Percentiles rank a stretch among this genome's conserved stretches.
These are phyloP conservation scores for Skeletonema menzelii DNA, from an alignment of 108 stramenopile species.

Conservation along the genomic window DNA sequence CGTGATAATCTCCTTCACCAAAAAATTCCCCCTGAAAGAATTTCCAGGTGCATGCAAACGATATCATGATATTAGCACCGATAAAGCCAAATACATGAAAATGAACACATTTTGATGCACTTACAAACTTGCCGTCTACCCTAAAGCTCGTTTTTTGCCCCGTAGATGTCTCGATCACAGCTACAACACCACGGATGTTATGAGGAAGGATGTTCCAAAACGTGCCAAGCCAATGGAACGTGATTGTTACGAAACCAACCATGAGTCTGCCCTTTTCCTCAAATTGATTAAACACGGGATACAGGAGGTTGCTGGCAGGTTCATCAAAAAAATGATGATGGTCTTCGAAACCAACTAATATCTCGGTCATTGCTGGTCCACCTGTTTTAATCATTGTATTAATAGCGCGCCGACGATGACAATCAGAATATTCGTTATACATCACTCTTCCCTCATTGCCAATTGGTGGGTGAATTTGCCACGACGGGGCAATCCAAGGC, in stretches of 20 bases:
- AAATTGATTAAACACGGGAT: background rate
- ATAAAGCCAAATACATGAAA: background rate
- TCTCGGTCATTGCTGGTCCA: conserved; percentile 1
- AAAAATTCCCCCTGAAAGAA: conserved; percentile 2
- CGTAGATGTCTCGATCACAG: conserved; percentile 3
- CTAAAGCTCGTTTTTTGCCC: conserved; percentile 1
- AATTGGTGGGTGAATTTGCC: conserved; percentile 1
- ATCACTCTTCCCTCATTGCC: conserved; percentile 6
- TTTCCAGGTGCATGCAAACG: background rate
- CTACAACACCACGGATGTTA: background rate
- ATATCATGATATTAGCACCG: background rate
- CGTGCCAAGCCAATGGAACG: background rate
- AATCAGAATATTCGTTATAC: conserved; percentile 10
- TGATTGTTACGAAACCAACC: background rate
- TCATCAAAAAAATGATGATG: conserved; percentile 7
- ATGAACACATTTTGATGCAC: background rate
- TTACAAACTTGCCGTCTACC: background rate
- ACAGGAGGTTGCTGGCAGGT: conserved; percentile 1
- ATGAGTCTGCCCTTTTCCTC: background rate
- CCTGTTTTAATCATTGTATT: conserved; percentile 5
- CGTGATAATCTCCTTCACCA: conserved; percentile 22
- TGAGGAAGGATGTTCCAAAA: conserved; percentile 10
- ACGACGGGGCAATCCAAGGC: conserved; percentile 4
- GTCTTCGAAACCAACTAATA: conserved; percentile 1
- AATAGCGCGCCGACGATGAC: conserved; percentile 5